These are phyloP conservation scores for Stylonectria norvegica DNA, from an alignment of 2,329 filamentous ascomycete genomes.

Conservation along the genomic window DNA sequence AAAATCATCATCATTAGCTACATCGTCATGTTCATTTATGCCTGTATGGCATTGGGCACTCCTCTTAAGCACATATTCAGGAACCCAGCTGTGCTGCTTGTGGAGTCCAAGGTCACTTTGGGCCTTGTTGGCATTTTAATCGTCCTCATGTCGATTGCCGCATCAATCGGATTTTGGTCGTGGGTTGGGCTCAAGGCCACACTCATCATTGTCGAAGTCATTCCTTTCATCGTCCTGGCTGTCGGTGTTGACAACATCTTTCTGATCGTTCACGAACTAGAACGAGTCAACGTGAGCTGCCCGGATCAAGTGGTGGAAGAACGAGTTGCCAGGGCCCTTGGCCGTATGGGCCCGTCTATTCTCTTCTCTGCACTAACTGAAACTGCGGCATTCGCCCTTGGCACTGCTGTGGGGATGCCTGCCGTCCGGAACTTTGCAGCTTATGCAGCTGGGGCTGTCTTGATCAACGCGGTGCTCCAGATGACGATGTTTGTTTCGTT, in stretches of 20 bases:
- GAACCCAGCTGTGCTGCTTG: constrained; percentile 79
- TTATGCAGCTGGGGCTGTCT: constrained; percentile 91
- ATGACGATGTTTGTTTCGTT: constrained; percentile 97
- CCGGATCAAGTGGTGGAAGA: constrained; percentile 85
- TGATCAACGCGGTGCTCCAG: constrained; percentile 95
- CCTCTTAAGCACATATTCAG: constrained; percentile 73
- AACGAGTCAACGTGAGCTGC: constrained; percentile 87
- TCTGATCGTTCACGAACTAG: constrained; percentile 96
- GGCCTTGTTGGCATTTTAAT: constrained; percentile 94
- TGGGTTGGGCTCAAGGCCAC: constrained; percentile 90
- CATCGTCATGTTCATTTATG: constrained; percentile 97
- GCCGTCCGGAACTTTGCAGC: constrained; percentile 96
- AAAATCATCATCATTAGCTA: constrained; percentile 97
- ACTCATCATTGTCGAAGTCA: constrained; percentile 96
- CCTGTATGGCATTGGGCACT: constrained; percentile 86
- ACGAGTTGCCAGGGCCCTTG: constrained; percentile 81
- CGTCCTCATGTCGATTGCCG: constrained; percentile 94
- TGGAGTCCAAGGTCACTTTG: constrained; percentile 94
- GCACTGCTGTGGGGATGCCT: constrained; percentile 94
- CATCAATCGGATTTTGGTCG: constrained; percentile 92
- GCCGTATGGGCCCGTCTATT: constrained; percentile 95
- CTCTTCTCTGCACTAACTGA: constrained; percentile 93
- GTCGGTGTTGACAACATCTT: constrained; percentile 99
- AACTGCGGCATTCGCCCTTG: constrained; percentile 87
- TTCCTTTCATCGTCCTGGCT: constrained; percentile 92